Conservation (phyloP, 1,139 yeast genomes). For the Blastobotrys ciferrii region DNA sequence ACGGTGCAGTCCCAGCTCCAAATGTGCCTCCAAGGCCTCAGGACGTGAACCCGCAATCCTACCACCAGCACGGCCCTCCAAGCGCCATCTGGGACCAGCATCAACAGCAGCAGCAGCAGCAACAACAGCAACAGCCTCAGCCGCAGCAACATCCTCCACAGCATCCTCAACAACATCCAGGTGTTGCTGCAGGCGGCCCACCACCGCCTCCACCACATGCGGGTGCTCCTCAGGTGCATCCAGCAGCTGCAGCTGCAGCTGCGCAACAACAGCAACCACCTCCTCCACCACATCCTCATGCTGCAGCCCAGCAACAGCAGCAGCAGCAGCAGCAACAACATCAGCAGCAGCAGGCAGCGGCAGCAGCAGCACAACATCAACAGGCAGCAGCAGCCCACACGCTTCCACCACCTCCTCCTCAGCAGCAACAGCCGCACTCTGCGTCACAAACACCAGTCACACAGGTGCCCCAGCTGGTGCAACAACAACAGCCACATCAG, state of each 20-base stretch:
- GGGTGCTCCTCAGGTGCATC: slow-evolving; percentile 28
- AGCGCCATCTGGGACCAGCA: slow-evolving; percentile 32
- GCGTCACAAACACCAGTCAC: slow-evolving; percentile 14
- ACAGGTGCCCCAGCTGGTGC: slow-evolving; percentile 13
- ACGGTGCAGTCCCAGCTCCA: slow-evolving; percentile 45
- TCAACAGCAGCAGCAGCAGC: slow-evolving; percentile 27
- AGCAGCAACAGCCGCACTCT: slow-evolving; percentile 21
- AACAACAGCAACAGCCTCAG: slow-evolving; percentile 28
- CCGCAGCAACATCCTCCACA: slow-evolving; percentile 30
- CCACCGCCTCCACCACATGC: slow-evolving; percentile 23
- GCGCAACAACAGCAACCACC: slow-evolving; percentile 18
- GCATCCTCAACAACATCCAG: slow-evolving; percentile 29
- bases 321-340: slow-evolving; percentile 25
- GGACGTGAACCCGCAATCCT: slow-evolving; percentile 46
- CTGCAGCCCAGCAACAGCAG: slow-evolving; percentile 18
- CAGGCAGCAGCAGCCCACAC: no score
- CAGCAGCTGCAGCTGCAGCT: slow-evolving; percentile 28
- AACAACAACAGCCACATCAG: slow-evolving; percentile 27
- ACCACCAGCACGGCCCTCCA: slow-evolving; percentile 33
- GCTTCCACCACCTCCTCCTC: no score
- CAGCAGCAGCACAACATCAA: slow-evolving; percentile 20
- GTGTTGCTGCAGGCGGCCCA: not conserved
- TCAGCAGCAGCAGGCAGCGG: slow-evolving; percentile 13
- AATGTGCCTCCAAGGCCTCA: slow-evolving; percentile 38
- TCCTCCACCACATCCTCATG: slow-evolving; percentile 22